Conservation (phyloP, 2,329 filamentous ascomycete genomes). For the Thermochaetoides dissita region DNA sequence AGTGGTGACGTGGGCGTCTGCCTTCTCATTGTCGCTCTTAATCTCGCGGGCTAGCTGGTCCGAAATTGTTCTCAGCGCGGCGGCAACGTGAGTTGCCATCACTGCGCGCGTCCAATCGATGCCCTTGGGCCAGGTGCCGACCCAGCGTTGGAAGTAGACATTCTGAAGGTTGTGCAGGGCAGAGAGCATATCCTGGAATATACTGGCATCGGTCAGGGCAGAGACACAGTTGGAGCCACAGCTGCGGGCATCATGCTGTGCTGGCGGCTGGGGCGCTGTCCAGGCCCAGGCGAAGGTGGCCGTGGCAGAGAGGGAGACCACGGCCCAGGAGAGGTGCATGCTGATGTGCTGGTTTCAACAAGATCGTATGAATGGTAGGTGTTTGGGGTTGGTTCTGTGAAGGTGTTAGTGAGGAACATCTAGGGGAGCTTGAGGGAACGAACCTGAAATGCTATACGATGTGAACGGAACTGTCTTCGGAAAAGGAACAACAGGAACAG, state of each 20-base stretch:
- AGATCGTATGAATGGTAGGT: neutral
- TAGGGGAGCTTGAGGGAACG: too few relatives aligned
- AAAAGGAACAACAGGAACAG: too few relatives aligned
- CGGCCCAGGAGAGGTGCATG: slow-evolving; percentile 8
- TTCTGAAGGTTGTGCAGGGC: slow-evolving; percentile 66
- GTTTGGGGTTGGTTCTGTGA: too few relatives aligned
- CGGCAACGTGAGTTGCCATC: slow-evolving; percentile 63
- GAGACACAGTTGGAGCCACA: neutral
- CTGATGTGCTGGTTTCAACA: neutral
- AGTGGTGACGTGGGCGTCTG: too few relatives aligned
- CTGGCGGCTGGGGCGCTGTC: neutral
- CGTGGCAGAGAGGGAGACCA: slow-evolving; percentile 6
- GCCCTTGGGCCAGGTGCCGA: slow-evolving; percentile 68
- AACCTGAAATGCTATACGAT: too few relatives aligned
- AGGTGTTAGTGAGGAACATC: too few relatives aligned
- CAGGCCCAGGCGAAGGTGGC: slow-evolving; percentile 3
- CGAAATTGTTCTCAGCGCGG: slow-evolving; percentile 57
- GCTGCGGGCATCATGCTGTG: neutral
- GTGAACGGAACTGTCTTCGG: too few relatives aligned
- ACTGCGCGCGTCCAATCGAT: slow-evolving; percentile 95
- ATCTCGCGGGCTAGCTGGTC: slow-evolving; percentile 31
- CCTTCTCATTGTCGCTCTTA: neutral
- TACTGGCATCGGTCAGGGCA: slow-evolving; percentile 3
- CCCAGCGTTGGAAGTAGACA: slow-evolving; percentile 61
- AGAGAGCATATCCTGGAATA: slow-evolving; percentile 37